phyloP scores from a whole-genome alignment of 2,329 filamentous ascomycete species.

The Furcasterigmium sp. region DNA sequence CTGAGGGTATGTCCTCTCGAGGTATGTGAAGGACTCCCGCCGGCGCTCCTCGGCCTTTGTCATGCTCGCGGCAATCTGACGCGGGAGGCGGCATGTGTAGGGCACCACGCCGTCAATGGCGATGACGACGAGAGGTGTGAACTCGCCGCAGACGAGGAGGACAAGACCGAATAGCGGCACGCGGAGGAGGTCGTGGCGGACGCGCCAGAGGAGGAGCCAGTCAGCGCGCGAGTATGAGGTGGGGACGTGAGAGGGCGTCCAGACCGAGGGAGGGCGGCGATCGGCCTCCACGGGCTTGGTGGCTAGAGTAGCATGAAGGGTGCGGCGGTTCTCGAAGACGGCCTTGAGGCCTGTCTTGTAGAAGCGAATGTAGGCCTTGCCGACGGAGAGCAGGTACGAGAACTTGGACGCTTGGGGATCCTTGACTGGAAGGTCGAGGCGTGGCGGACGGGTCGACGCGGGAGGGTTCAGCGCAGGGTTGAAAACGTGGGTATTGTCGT shows the following conservation, averaged over 20 bases:
- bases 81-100: slow-evolving; percentile 75
- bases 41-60: slow-evolving; percentile 51
- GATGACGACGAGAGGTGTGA: slow-evolving; percentile 75
- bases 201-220: slow-evolving; percentile 65
- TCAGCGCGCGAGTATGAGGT: slow-evolving; percentile 53
- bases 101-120: slow-evolving; percentile 68
- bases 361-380: slow-evolving; percentile 74
- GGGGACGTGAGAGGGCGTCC: slow-evolving; percentile 25
- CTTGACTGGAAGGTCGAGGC: slow-evolving; percentile 57
- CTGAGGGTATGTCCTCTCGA: slow-evolving; percentile 25
- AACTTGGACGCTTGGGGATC: slow-evolving; percentile 36
- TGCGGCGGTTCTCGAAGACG: slow-evolving; percentile 62
- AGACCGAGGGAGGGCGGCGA: slow-evolving; percentile 40
- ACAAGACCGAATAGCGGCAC: slow-evolving; percentile 74
- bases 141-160: slow-evolving; percentile 75
- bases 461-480: slow-evolving; percentile 62
- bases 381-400: slow-evolving; percentile 45
- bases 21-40: slow-evolving; percentile 38
- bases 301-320: slow-evolving; percentile 38
- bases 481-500: slow-evolving; percentile 2
- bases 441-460: slow-evolving; percentile 64
- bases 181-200: slow-evolving; percentile 66
- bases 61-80: slow-evolving; percentile 58
- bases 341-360: slow-evolving; percentile 82
- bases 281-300: slow-evolving; percentile 52